Percentiles rank a stretch among this genome's conserved stretches.
These are phyloP conservation scores for Tylopilus vinaceipallidus DNA, from an alignment of 768 basidiomycete genomes.

Conservation along the genomic window DNA sequence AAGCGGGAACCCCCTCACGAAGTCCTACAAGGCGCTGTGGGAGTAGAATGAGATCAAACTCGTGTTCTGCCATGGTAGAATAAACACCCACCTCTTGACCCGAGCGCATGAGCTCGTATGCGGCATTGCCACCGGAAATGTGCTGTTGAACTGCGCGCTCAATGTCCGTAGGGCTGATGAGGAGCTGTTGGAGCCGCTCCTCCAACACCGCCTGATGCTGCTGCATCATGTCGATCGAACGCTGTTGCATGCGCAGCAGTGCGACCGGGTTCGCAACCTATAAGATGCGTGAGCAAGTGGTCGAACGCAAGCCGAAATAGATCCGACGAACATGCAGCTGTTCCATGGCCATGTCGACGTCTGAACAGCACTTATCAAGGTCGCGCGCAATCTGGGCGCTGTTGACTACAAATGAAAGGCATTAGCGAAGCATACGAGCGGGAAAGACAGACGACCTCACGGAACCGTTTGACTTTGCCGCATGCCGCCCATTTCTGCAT, in stretches of 20 bases:
- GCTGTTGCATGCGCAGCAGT: conserved; percentile 30
- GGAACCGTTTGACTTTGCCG: conserved; percentile 36
- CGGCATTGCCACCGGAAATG: conserved; percentile 39
- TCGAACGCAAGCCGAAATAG: neutral
- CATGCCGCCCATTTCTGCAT: conserved; percentile 40
- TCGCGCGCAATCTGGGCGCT: conserved; percentile 45
- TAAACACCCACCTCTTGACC: conserved; percentile 44
- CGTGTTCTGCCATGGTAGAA: neutral
- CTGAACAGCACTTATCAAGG: conserved; percentile 41
- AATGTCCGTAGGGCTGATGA: conserved; percentile 39
- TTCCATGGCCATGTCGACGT: conserved; percentile 42
- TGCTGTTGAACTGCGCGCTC: conserved; percentile 39
- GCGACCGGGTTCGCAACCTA: conserved; percentile 25
- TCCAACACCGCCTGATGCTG: conserved; percentile 33
- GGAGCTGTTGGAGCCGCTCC: conserved; percentile 40
- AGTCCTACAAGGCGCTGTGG: conserved; percentile 26
- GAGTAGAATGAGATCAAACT: neutral
- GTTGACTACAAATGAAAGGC: conserved; percentile 35
- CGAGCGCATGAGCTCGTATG: conserved; percentile 47
- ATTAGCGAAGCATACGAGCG: conserved; percentile 5
- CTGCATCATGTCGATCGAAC: conserved; percentile 25
- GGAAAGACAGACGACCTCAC: conserved; percentile 29
- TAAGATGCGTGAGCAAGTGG: neutral
- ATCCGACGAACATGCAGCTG: conserved; percentile 40
- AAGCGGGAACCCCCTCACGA: neutral